Evolutionary conservation across 1,284 basidiomycete genomes (phyloP).

Genomic region (Ceratobasidium sp.): DNA sequence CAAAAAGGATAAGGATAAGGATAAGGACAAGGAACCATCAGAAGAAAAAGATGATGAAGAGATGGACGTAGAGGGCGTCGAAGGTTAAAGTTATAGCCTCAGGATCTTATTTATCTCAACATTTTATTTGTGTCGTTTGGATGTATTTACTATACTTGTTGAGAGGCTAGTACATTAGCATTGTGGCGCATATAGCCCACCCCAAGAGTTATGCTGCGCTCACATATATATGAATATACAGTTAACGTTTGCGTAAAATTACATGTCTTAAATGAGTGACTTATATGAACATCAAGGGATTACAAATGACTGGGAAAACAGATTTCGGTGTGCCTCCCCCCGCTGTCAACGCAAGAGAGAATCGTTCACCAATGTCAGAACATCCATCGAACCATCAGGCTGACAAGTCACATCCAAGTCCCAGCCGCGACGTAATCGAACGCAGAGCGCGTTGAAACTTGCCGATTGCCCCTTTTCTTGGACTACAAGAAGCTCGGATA

Average conservation of each 20-base stretch:
- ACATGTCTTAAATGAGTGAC: constrained; percentile 26
- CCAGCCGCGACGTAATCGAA: constrained; percentile 75
- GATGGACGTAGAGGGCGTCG: constrained; percentile 31
- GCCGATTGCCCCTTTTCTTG: constrained; percentile 87
- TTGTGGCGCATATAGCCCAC: not conserved
- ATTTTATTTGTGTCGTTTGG: not conserved
- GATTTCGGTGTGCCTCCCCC: constrained; percentile 30
- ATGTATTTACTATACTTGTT: not conserved
- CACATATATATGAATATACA: constrained; percentile 8
- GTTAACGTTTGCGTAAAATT: not conserved
- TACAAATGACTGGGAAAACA: not conserved
- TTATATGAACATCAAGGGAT: not conserved
- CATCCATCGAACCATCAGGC: constrained; percentile 22
- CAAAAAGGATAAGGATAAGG: constrained; percentile 32
- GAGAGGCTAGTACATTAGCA: not conserved
- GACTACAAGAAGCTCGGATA: constrained; percentile 69
- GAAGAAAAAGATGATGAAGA: constrained; percentile 27
- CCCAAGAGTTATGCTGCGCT: not conserved
- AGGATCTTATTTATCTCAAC: constrained; percentile 40
- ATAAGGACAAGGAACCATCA: constrained; percentile 5
- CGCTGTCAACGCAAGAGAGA: constrained; percentile 16
- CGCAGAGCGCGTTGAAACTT: constrained; percentile 78
- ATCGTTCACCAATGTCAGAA: not conserved
- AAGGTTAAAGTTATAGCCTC: constrained; percentile 30
- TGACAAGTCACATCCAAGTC: constrained; percentile 55